Evolutionary conservation across 345 rosid genomes (phyloP).

Genomic region (Isatis tinctoria): DNA sequence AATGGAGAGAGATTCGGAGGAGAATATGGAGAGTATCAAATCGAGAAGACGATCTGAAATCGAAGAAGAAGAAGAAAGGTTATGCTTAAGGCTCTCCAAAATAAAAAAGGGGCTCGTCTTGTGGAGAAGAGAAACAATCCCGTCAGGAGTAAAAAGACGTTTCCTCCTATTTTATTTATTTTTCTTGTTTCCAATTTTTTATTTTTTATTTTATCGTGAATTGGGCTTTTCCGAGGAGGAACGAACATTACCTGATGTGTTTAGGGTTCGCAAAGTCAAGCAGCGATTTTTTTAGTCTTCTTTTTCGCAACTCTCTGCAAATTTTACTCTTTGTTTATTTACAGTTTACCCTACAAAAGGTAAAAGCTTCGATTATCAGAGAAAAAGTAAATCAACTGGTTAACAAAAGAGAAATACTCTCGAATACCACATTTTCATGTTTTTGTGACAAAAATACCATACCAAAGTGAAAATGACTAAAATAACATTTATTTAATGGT

Average conservation of each 20-base stretch:
- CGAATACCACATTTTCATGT: too few species aligned
- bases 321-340: neutral
- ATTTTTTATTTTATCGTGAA: neutral
- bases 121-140: constrained; percentile 19
- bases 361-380: neutral
- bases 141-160: constrained; percentile 14
- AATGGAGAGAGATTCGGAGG: constrained; percentile 4
- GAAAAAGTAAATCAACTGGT: neutral
- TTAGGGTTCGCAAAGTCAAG: constrained; percentile 6
- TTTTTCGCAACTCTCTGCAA: neutral
- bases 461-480: too few species aligned
- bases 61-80: constrained; percentile 7
- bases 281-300: neutral
- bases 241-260: neutral
- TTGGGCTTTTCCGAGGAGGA: constrained; percentile 8
- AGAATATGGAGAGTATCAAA: neutral
- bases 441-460: too few species aligned
- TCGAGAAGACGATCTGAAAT: constrained; percentile 30
- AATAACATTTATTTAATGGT: too few species aligned
- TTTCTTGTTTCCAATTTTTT: neutral
- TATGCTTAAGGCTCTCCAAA: neutral
- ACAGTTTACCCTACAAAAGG: neutral
- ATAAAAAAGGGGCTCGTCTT: neutral
- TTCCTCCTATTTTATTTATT: neutral
- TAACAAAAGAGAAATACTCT: too few species aligned